Percentiles rank a stretch among this genome's conserved stretches.
phyloP scores from a whole-genome alignment of 2,329 filamentous ascomycete genomes.

The Fusarium austroafricanum region DNA sequence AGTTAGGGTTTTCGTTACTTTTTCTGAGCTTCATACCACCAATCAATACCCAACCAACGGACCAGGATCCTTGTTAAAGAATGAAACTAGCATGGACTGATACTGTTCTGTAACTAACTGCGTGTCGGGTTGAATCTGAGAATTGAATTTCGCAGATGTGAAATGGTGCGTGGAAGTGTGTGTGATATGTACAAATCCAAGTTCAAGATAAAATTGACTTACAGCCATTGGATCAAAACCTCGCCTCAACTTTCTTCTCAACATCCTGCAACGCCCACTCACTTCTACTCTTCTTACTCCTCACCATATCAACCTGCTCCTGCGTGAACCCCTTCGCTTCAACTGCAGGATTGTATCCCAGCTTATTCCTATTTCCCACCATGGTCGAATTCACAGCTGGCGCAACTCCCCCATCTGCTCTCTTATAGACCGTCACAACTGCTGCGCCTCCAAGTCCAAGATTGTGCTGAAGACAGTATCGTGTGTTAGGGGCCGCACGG shows the following conservation, averaged over 20 bases:
- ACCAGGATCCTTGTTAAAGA: neutral
- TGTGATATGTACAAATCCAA: too few species aligned
- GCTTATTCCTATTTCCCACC: slow-evolving; percentile 72
- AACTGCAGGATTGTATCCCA: slow-evolving; percentile 93
- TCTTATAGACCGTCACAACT: slow-evolving; percentile 89
- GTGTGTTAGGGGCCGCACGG: slow-evolving; percentile 75
- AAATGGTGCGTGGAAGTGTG: neutral
- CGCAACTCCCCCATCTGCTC: slow-evolving; percentile 79
- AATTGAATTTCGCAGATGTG: neutral
- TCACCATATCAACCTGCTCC: slow-evolving; percentile 76
- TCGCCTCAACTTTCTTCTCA: slow-evolving; percentile 55
- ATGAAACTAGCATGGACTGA: neutral
- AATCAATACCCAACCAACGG: neutral
- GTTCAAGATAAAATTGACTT: too few species aligned
- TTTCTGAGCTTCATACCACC: neutral
- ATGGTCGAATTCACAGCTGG: slow-evolving; percentile 69
- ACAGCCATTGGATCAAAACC: too few species aligned
- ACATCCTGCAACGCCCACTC: slow-evolving; percentile 83
- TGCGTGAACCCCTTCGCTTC: slow-evolving; percentile 89
- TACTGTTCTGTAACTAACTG: neutral
- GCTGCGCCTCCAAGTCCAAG: slow-evolving; percentile 90
- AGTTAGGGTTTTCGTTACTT: neutral
- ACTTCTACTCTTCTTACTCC: slow-evolving; percentile 72
- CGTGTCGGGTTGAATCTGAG: neutral
- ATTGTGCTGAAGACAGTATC: slow-evolving; percentile 88